Base-by-base conservation (phyloP, 78 protist genomes). In the Mantamonas sphyraenae region DNA sequence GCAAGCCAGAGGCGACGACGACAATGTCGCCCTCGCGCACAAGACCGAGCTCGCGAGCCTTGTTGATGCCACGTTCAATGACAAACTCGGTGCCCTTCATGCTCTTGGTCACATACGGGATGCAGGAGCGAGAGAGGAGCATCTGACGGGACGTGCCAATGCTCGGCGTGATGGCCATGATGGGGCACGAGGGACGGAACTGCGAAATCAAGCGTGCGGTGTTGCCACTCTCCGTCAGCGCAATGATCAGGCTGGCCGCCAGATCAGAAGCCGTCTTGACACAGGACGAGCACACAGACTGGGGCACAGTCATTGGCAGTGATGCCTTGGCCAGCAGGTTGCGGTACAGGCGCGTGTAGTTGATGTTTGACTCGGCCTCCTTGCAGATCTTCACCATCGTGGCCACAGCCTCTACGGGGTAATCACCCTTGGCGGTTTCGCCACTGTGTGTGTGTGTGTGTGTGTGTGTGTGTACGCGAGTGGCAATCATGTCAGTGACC, bases 361-460 rank as follows among this genome's bases (percentile, higher is more conserved):
- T 16, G 16, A 47, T 47, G 53, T 57, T 7, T n/a, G 2, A 26
- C 63, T 57, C 33, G 63, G 63, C 63, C 31, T 57, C 63, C 42
- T 3, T 42, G 70, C 81, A 73, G 42, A 84, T 79, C 57, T 73
- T 73, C 28, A 71, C 45, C 89, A 84, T 84, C 60, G 68, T 77
- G 38, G 71, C 70, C 1, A 84, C 80, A 26, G 89, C 79, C 79
- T 84, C 89, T 14, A 73, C 31, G 61, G 89, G 89, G 58, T 79
- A 84, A 31, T 84, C 71, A 55, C 89, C 89, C 43, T 40, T 26
- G 28, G 89, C 89, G 3, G 89, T 79, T 50, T 84, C 89, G 66
- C 89, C 89, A n/a, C n/a, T n/a, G n/a, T n/a, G n/a, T n/a, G n/a
- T n/a, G n/a, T n/a, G n/a, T n/a, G n/a, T n/a, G n/a, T n/a, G n/a